Base-by-base conservation (phyloP, 371 early-diverging fungal genomes). In the Apophysomyces elegans region DNA sequence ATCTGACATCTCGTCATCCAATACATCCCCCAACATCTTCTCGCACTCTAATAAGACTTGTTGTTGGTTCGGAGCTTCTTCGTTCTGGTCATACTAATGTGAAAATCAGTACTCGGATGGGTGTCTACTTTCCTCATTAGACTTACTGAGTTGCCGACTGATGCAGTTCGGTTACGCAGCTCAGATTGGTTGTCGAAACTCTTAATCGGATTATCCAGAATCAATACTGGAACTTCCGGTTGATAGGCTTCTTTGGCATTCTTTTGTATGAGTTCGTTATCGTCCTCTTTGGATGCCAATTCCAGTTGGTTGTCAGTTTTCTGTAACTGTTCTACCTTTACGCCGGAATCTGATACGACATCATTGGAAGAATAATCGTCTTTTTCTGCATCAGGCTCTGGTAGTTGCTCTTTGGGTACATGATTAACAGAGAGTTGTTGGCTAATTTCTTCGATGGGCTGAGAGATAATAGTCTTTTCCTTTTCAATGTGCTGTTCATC, bases 121-220 rank as follows among this genome's bases (percentile, higher is more conserved):
- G 54, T 1, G 5, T 21, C 54, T 50, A 18, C 0, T 5, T 50
- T 21, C 2, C 7, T 63, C 18, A 2, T 63, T 11, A 56, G 56
- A 37, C 67, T 56, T 66, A 66, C 67, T 38, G 67, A 62, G 54
- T 38, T 36, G 37, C 58, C 56, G 37, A 61, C 59, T 37, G 67
- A 56, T 37, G 61, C 12, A 12, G 66, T 66, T 11, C 60, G 9
- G n/a, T 61, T 61, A 44, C 56, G 38, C 38, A 54, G 18, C 2
- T 63, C 54, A 7, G 57, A 21, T 36, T 54, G 43, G 14, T 45
- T 50, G 41, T 32, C 43, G 41, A 63, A 63, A 21, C 44, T 41
- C 32, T 43, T 13, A 8, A 63, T 56, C 16, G 58, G n/a, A 12
- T 56, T 57, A 56, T 56, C 41, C 9, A 56, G 0, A 21, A 21